Conservation (phyloP, 2,329 filamentous ascomycete genomes). For the Scedosporium dehoogii region DNA sequence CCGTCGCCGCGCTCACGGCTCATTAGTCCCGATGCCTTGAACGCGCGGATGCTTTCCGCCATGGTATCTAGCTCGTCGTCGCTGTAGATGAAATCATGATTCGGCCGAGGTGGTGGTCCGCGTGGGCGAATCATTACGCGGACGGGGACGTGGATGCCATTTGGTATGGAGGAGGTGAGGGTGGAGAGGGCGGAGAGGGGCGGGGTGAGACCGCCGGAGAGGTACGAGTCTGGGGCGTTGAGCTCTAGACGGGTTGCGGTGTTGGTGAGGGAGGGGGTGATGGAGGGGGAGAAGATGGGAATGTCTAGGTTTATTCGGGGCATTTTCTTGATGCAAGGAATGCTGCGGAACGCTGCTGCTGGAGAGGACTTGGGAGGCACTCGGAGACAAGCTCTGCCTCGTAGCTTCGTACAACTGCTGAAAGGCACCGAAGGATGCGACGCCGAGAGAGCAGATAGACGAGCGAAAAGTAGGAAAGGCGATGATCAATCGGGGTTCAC, state of each 20-base stretch:
- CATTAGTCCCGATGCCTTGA: conserved; percentile 28
- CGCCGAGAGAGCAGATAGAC: too few relatives aligned
- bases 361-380: not conserved
- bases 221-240: conserved; percentile 41
- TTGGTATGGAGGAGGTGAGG: conserved; percentile 12
- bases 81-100: conserved; percentile 8
- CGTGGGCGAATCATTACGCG: conserved; percentile 48
- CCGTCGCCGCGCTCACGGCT: conserved; percentile 34
- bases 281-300: conserved; percentile 40
- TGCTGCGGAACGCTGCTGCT: too few relatives aligned
- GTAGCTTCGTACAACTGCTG: too few relatives aligned
- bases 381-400: too few relatives aligned
- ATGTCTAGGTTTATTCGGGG: conserved; percentile 31
- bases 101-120: conserved; percentile 16
- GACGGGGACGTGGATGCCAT: conserved; percentile 24
- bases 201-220: conserved; percentile 41
- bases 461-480: too few relatives aligned
- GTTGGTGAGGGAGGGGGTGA: conserved; percentile 25
- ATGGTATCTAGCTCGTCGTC: conserved; percentile 30
- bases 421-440: too few relatives aligned
- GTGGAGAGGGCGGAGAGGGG: conserved; percentile 25
- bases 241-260: conserved; percentile 43
- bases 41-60: conserved; percentile 24
- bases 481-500: too few relatives aligned
- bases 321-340: not conserved